A percentile compares a stretch with the other conserved stretches of the same genome.
Conservation (phyloP, 306 rosid genomes). For the Pterocarpus macrocarpus region DNA sequence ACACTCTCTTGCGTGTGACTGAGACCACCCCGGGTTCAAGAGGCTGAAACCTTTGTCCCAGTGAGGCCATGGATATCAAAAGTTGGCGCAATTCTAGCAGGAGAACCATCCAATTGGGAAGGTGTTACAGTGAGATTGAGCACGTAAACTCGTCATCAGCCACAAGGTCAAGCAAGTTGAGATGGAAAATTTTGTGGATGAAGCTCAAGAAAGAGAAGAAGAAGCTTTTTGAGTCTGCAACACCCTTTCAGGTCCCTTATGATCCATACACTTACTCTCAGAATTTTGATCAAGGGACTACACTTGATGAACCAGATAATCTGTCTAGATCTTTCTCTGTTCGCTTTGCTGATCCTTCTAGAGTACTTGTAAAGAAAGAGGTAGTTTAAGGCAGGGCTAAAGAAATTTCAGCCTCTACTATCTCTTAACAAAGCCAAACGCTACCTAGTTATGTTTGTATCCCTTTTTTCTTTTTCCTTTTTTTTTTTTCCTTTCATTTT, state of each 20-base stretch:
- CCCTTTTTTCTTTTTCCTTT: neutral
- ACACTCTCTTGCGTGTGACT: neutral
- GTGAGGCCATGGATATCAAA: slow-evolving; percentile 45
- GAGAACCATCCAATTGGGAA: slow-evolving; percentile 50
- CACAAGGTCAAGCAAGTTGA: slow-evolving; percentile 36
- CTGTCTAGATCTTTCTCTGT: slow-evolving; percentile 63
- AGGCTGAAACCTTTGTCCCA: neutral
- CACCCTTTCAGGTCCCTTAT: slow-evolving; percentile 47
- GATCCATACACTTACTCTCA: slow-evolving; percentile 67
- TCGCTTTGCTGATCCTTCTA: slow-evolving; percentile 63
- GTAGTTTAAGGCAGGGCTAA: slow-evolving; percentile 25
- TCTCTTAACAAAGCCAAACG: neutral
- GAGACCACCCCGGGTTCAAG: neutral
- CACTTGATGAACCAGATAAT: slow-evolving; percentile 52
- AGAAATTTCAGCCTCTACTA: neutral
- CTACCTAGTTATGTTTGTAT: neutral
- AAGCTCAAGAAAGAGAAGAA: slow-evolving; percentile 54
- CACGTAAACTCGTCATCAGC: slow-evolving; percentile 16
- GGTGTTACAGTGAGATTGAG: slow-evolving; percentile 15
- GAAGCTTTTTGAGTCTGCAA: slow-evolving; percentile 39
- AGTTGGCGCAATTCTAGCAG: slow-evolving; percentile 43
- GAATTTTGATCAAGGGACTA: slow-evolving; percentile 61
- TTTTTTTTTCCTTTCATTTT: neutral
- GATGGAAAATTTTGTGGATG: slow-evolving; percentile 46
- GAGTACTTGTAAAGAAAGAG: slow-evolving; percentile 39